A percentile compares a stretch with the other conserved stretches of the same genome.
phyloP scores from a whole-genome alignment of 768 basidiomycete species.

The Sistotremastrum niveocremeum region DNA sequence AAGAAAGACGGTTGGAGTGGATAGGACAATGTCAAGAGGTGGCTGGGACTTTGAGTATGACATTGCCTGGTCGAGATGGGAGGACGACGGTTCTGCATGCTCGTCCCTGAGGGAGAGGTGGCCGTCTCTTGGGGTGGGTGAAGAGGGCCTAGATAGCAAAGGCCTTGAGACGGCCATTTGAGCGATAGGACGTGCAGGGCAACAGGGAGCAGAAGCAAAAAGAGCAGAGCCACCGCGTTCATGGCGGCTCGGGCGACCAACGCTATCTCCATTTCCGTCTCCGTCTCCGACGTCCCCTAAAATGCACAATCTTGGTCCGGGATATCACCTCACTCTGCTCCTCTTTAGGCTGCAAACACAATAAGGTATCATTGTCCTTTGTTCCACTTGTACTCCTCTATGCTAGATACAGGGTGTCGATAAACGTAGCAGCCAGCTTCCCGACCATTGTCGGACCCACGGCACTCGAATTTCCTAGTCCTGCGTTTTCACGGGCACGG shows the following conservation, averaged over 20 bases:
- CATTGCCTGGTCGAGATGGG: not conserved
- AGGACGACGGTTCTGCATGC: not conserved
- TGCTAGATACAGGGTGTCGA: slow-evolving; percentile 75
- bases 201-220: no score
- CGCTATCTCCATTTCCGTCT: not conserved
- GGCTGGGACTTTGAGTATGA: slow-evolving; percentile 20
- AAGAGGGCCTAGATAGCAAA: no score
- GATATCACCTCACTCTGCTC: no score
- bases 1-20: slow-evolving; percentile 54
- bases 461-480: slow-evolving; percentile 69
- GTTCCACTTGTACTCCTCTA: slow-evolving; percentile 13
- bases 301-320: no score
- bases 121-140: no score
- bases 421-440: slow-evolving; percentile 62
- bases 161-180: no score
- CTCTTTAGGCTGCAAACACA: not conserved
- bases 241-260: not conserved
- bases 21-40: slow-evolving; percentile 63
- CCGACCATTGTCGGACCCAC: slow-evolving; percentile 73
- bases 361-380: not conserved
- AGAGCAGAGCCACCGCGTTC: no score
- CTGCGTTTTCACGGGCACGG: slow-evolving; percentile 22
- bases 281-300: no score
- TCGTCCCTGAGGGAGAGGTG: not conserved
- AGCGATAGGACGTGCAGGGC: no score